Conservation (phyloP, 345 rosid genomes). For the Clarkia xantiana region DNA sequence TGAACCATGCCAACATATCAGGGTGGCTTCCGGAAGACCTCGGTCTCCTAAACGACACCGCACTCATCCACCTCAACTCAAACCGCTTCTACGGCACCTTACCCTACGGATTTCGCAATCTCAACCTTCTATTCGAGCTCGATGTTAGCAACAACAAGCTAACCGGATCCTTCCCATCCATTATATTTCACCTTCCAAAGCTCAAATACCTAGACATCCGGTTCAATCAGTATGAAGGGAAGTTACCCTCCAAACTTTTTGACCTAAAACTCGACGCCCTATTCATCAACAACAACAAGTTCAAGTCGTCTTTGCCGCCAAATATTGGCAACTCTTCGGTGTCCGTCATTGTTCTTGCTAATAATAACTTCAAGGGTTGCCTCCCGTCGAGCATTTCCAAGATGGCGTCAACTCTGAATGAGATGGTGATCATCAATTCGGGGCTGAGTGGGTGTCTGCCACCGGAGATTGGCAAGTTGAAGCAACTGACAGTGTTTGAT, state of each 20-base stretch:
- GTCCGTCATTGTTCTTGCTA: slow-evolving; percentile 67
- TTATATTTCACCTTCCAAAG: slow-evolving; percentile 42
- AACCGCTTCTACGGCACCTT: slow-evolving; percentile 53
- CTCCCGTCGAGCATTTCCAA: slow-evolving; percentile 46
- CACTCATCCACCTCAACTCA: slow-evolving; percentile 67
- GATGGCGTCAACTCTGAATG: slow-evolving; percentile 43
- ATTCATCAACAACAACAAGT: slow-evolving; percentile 74
- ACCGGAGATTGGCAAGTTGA: slow-evolving; percentile 39
- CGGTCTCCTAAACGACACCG: slow-evolving; percentile 58
- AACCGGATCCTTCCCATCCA: slow-evolving; percentile 46
- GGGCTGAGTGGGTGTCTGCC: slow-evolving; percentile 57
- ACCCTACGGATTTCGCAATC: slow-evolving; percentile 31
- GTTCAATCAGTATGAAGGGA: slow-evolving; percentile 46
- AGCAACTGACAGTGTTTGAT: slow-evolving; percentile 53
- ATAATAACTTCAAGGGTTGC: slow-evolving; percentile 50
- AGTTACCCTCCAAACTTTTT: slow-evolving; percentile 41
- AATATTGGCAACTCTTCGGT: slow-evolving; percentile 70
- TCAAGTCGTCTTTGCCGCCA: slow-evolving; percentile 39
- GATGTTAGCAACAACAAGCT: slow-evolving; percentile 72
- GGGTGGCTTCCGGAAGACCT: slow-evolving; percentile 58
- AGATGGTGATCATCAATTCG: slow-evolving; percentile 38
- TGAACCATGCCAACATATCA: slow-evolving; percentile 55
- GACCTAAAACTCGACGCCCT: slow-evolving; percentile 66
- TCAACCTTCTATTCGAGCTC: slow-evolving; percentile 47
- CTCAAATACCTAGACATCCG: slow-evolving; percentile 72